Conservation (phyloP, 495 filamentous ascomycete genomes). For the Aspergillus nidulans region DNA sequence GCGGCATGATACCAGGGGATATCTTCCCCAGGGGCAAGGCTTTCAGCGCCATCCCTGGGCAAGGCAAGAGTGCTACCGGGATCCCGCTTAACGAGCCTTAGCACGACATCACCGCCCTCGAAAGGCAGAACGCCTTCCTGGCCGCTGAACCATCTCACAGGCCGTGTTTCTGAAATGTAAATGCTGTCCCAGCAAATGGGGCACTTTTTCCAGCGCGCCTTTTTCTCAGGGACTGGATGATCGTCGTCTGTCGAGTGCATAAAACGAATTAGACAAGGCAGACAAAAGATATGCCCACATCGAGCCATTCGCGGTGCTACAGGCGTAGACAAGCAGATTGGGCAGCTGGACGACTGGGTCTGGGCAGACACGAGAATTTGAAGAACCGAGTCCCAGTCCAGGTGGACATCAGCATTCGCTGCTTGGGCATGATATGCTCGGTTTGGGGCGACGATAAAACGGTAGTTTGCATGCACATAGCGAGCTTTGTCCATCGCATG, state of each 20-base stretch:
- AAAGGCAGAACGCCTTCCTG: slow-evolving; percentile 76
- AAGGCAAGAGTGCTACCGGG: slow-evolving; percentile 79
- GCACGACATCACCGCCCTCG: slow-evolving; percentile 83
- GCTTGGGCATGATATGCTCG: slow-evolving; percentile 77
- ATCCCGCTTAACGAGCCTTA: slow-evolving; percentile 75
- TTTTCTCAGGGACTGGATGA: slow-evolving; percentile 58
- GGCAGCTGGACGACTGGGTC: slow-evolving; percentile 83
- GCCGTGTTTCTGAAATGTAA: slow-evolving; percentile 80
- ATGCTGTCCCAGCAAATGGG: slow-evolving; percentile 92
- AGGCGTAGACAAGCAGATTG: slow-evolving; percentile 86
- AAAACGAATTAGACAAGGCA: slow-evolving; percentile 89
- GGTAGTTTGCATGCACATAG: slow-evolving; percentile 96
- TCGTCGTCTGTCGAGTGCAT: slow-evolving; percentile 82
- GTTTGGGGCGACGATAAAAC: slow-evolving; percentile 85
- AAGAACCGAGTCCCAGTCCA: slow-evolving; percentile 87
- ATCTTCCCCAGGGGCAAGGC: slow-evolving; percentile 60
- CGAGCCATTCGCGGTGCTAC: slow-evolving; percentile 96
- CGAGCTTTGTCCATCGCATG: slow-evolving; percentile 89
- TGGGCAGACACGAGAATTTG: slow-evolving; percentile 87
- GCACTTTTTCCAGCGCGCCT: slow-evolving; percentile 86
- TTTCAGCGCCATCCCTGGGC: slow-evolving; percentile 76
- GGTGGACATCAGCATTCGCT: slow-evolving; percentile 79
- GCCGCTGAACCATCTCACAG: slow-evolving; percentile 86
- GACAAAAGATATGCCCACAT: slow-evolving; percentile 95
- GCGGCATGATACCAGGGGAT: slow-evolving; percentile 93